Base-by-base conservation (phyloP, 768 basidiomycete genomes). In the Clathrus columnatus region DNA sequence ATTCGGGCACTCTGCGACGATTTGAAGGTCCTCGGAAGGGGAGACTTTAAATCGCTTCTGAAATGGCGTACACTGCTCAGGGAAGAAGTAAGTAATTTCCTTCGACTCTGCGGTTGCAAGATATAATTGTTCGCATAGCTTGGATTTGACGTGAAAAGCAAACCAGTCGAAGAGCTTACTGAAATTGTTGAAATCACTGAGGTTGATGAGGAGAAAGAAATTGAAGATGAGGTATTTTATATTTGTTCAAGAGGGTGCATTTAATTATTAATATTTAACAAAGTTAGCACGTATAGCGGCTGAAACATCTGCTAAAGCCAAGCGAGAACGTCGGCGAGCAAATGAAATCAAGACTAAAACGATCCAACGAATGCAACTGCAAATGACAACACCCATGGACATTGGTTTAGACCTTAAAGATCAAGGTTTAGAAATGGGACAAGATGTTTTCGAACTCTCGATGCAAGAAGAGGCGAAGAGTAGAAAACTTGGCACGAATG, bases 301-400 rank as follows among this genome's bases (percentile, higher is more conserved):
- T 1, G 93, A 91, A 70, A 84, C 80, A 27, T 74, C 78, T 41
- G 80, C 84, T 26, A 81, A 84, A 47, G 67, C 78, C 41, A 92
- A 91, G 67, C 85, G 88, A 7, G 87, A 91, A 61, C 80, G 88
- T 51, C 81, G 92, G 52, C 80, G 83, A 30, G 82, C 85, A 1
- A 97, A 97, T 69, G 96, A 98, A 72, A 75, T 88, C 64, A 91
- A 88, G 70, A 76, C 80, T 26, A 82, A 86, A 60, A 89, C 91
- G 0, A 84, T 98, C 41, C 90, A 91, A 65, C 86, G 94, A 51
- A 87, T 98, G 82, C 96, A 98, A 67, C 77, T 98, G 46, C 86
- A 90, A 65, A 99, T 99, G 96, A 90, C 88, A 11, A 91, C 92
- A 18, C 96, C 96, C n/a, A 73, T 94, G 61, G 96, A 97, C 62